Percentiles rank a stretch among this genome's conserved stretches.
Evolutionary conservation across 306 rosid species (phyloP).

Genomic region (Astragalus glycyphyllos): DNA sequence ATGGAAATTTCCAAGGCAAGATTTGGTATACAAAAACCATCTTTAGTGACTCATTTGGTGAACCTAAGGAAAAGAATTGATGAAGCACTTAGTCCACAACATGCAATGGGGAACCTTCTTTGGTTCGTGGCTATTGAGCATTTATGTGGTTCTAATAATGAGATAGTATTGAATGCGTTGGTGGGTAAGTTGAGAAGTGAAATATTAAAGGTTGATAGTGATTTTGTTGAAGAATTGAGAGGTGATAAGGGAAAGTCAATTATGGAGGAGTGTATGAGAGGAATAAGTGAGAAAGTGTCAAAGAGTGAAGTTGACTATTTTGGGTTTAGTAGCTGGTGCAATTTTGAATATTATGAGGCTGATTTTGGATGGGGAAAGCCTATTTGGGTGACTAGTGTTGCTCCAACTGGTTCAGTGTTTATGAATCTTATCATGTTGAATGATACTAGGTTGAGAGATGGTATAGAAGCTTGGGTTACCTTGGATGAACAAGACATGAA

Average conservation of each 20-base stretch:
- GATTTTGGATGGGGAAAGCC: conserved; percentile 58
- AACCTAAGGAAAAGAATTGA: conserved; percentile 45
- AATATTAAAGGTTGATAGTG: conserved; percentile 5
- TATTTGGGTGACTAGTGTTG: conserved; percentile 41
- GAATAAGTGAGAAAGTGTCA: background rate
- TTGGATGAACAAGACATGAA: conserved; percentile 35
- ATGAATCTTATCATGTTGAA: conserved; percentile 36
- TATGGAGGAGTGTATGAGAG: background rate
- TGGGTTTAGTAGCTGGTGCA: conserved; percentile 47
- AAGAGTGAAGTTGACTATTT: conserved; percentile 25
- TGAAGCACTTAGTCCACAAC: conserved; percentile 29
- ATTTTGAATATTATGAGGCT: conserved; percentile 39
- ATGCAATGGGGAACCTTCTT: conserved; percentile 52
- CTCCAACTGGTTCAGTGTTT: conserved; percentile 1
- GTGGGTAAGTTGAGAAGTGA: conserved; percentile 35
- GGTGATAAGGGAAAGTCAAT: conserved; percentile 21
- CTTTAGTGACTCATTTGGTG: conserved; percentile 46
- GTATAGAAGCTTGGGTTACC: conserved; percentile 50
- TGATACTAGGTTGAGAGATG: conserved; percentile 35
- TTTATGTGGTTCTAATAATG: background rate
- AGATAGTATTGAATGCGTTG: conserved; percentile 11
- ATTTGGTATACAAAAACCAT: conserved; percentile 24
- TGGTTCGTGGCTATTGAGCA: conserved; percentile 34
- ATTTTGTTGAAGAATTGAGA: conserved; percentile 18
- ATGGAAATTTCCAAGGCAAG: conserved; percentile 40